Base-by-base conservation (phyloP, 2,329 filamentous ascomycete genomes). In the Aspergillus nomiae region DNA sequence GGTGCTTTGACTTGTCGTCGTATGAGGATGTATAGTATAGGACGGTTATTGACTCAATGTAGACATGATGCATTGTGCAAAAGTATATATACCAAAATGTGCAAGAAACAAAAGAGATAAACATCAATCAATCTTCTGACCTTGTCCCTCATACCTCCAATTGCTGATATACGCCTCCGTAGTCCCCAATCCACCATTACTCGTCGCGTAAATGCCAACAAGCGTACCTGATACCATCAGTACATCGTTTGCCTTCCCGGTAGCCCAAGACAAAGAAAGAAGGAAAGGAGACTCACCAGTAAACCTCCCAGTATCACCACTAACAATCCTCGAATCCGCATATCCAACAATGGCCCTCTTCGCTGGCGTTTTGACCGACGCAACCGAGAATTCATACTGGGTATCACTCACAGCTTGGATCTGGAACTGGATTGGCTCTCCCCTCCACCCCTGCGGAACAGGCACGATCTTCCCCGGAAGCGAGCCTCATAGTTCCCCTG, bases 141-240 rank as follows among this genome's bases (percentile, higher is more conserved):
- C 51, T 8, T 54, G 30, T n/a, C 51, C 51, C 30, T 54, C 21
- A 41, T 62, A 62, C 34, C 50, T 59, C 56, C 56, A 62, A 11
- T 51, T 43, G 41, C 56, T 62, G 28, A 62, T 41, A 54, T 46
- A 62, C 1, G 60, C 60, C 10, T 58, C 34, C 1, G 56, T 55
- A 11, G 26, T 45, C 24, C 56, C 38, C 14, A 28, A 28, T 38
- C 48, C 46, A 24, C 48, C 56, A 19, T 62, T 62, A 14, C 45
- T 58, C 12, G 59, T 61, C 8, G 43, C 55, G 53, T 61, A 61
- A 4, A 51, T 54, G 6, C 53, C 43, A 51, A 61, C 24, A 5
- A 58, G 43, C 24, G 59, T 58, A n/a, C 59, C 59, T 62, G 16
- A 2, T n/a, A 21, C 14, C 7, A 21, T 58, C 56, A 61, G 30